A percentile compares a stretch with the other conserved stretches of the same genome.
Conservation (phyloP, 805 yeast genomes). For the Metschnikowia kofuensis region DNA sequence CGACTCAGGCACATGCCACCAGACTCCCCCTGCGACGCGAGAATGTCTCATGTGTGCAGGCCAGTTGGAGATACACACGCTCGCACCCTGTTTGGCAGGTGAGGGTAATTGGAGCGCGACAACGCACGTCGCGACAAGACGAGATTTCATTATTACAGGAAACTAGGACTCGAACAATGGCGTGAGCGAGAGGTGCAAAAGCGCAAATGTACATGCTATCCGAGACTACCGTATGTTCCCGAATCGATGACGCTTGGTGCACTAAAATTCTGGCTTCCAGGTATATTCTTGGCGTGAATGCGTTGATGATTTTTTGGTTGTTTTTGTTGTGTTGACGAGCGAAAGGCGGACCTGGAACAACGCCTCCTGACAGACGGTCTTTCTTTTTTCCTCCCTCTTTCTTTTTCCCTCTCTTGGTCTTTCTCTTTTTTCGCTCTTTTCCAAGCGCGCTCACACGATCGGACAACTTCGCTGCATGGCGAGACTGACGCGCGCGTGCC, state of each 20-base stretch:
- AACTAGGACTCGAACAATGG: not conserved
- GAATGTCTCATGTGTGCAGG: conserved; percentile 1
- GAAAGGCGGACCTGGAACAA: too few relatives aligned
- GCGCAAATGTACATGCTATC: not conserved
- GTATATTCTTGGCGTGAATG: too few relatives aligned
- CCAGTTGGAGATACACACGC: not conserved
- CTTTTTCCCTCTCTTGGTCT: not conserved
- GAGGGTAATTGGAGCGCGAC: not conserved
- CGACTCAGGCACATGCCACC: conserved; percentile 11
- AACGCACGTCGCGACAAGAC: not conserved
- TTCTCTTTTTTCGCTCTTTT: too few relatives aligned
- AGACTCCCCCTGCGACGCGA: conserved; percentile 10
- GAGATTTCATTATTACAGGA: not conserved
- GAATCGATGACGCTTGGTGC: not conserved
- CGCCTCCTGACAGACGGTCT: too few relatives aligned
- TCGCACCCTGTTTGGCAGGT: not conserved
- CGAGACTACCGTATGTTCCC: not conserved
- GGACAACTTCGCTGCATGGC: not conserved
- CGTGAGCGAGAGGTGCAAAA: not conserved
- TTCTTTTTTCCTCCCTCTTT: too few relatives aligned
- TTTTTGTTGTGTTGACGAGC: too few relatives aligned
- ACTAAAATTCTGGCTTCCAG: too few relatives aligned
- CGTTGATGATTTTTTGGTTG: too few relatives aligned
- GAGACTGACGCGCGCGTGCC: not conserved
- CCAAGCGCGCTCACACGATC: not conserved